phyloP scores from a whole-genome alignment of 2,329 filamentous ascomycete genomes.

The Fusarium oxysporum region DNA sequence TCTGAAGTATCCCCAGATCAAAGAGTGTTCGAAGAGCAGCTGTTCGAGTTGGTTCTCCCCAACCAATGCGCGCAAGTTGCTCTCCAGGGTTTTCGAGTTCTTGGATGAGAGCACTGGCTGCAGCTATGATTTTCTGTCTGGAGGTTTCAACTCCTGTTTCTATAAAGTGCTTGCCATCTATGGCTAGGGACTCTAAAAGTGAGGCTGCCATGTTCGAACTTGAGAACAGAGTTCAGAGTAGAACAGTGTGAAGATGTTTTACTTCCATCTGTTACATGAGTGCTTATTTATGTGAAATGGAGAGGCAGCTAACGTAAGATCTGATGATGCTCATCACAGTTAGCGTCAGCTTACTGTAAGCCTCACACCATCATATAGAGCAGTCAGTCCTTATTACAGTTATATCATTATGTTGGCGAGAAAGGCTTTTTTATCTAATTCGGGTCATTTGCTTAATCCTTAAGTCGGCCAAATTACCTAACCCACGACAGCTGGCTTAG shows the following conservation, averaged over 20 bases:
- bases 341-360: background rate
- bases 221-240: background rate
- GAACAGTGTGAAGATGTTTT: background rate
- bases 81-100: slow-evolving; percentile 30
- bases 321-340: background rate
- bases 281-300: background rate
- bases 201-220: background rate
- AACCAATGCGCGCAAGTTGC: slow-evolving; percentile 24
- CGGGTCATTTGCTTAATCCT: background rate
- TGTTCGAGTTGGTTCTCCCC: slow-evolving; percentile 30
- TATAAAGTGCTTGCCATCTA: slow-evolving; percentile 12
- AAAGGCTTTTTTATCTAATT: background rate
- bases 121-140: slow-evolving; percentile 10
- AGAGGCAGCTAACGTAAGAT: background rate
- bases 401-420: background rate
- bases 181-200: slow-evolving; percentile 11
- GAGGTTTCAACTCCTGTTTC: slow-evolving; percentile 13
- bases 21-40: slow-evolving; percentile 30
- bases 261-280: too few species aligned
- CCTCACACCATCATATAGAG: background rate
- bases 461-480: background rate
- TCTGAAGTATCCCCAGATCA: slow-evolving; percentile 30
- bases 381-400: background rate
- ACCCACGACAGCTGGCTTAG: background rate
- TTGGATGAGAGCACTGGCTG: slow-evolving; percentile 19